Evolutionary conservation across 75 land plant species (phyloP), one percentile per base, ranked within the genome.

Genomic region (Isoetes taiwanensis): DNA sequence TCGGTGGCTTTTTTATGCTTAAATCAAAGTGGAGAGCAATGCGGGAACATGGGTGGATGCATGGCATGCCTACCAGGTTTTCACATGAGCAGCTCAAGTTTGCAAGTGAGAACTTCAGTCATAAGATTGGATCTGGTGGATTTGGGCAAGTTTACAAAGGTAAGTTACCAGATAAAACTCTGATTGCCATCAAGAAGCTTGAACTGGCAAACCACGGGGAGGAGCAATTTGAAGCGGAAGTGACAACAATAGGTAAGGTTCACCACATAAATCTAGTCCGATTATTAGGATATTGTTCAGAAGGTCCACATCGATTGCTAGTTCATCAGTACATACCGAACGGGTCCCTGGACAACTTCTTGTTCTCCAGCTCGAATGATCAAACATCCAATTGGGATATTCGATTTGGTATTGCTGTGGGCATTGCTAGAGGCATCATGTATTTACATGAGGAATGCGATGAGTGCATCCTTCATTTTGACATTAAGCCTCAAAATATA

Each of bases 261-360:
- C 53, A 37, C 4, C 70, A 68, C 42, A 62, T 8, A 11, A 69
- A 62, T 62, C 66, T 69, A 9, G 72, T 69, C 4, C 62, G 43
- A 16, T 38, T 69, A 4, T 24, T 69, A 27, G 72, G 72, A 30
- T 69, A 21, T 30, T 69, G 72, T 30, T 3, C 32, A 3, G 38
- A 62, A 1, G 30, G 52, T 55, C 35, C 30, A 2, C 46, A 69
- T 10, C 54, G 28, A 4, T 30, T 69, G 41, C 52, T 69, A 9
- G 43, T 69, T 32, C 62, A 69, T 32, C 54, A 69, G 43, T 69
- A 55, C 52, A 16, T 69, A 24, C 28, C 24, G 20, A 37, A 33
- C 10, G 61, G 61, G 20, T 32, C 38, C 3, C 52, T 56, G 2
- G 61, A 31, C 4, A 4, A 32, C 39, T 28, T 59, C 25, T 37